Base-by-base conservation (phyloP, 2,329 filamentous ascomycete species). In the Endocalyx cinctus region DNA sequence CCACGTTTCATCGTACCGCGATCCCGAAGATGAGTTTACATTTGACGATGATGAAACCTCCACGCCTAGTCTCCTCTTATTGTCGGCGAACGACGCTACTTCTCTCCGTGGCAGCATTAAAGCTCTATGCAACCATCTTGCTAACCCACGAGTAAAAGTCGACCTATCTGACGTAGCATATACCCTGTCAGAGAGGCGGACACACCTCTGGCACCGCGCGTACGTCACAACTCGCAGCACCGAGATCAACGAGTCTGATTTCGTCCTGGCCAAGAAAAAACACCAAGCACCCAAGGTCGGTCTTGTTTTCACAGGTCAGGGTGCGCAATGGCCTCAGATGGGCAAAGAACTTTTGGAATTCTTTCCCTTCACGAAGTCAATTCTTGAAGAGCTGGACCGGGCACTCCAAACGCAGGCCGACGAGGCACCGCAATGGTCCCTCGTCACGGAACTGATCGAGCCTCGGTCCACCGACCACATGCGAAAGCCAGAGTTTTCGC, bases 401-500 rank as follows among this genome's bases (percentile, higher is more conserved):
- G 41, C 35, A 1, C 25, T 54, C 15, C 37, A 44, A 17, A 12
- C 13, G 5, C 22, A 40, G 10, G 11, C 48, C 29, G 17, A 25
- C 2, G 25, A 43, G 2, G 42, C 48, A 0, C 46, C 50, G 0
- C 6, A 11, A 1, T 54, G 51, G 50, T 31, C 37, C 0, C 29
- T 54, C 1, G 6, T 44, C 0, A 14, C 10, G 0, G 46, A 45
- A 19, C 32, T 54, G 3, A 41, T 27, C 1, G 40, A 46, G 11
- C 10, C 27, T 3, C 26, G 38, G 1, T 27, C 37, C 2, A 27
- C 46, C 2, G 34, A 44, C 25, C 36, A 45, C 14, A 17, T 57
- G 5, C 26, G 48, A 10, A 37, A 52, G 28, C 44, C 47, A 4
- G 40, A 48, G n/a, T 44, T 58, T 19, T 50, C 50, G 6, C 59